Evolutionary conservation across 1,284 basidiomycete genomes (phyloP).

Genomic region (Mrakiaceae sp.): DNA sequence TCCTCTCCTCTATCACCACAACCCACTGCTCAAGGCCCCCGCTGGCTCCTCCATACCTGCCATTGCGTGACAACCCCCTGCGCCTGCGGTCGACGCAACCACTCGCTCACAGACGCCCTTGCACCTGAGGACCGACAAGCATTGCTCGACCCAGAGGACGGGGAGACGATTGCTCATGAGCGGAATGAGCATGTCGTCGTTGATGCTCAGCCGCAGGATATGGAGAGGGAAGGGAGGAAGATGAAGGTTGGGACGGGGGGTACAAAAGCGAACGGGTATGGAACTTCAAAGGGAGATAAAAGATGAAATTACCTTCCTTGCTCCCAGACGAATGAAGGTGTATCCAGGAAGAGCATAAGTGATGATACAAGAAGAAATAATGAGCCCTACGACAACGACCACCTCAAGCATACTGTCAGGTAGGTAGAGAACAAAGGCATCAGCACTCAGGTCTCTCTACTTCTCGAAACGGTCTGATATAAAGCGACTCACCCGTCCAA

Average conservation of each 20-base stretch:
- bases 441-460: not conserved
- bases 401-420: not conserved
- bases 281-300: too few relatives aligned
- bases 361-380: too few relatives aligned
- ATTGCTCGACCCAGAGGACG: not conserved
- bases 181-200: too few relatives aligned
- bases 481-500: constrained; percentile 30
- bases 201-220: too few relatives aligned
- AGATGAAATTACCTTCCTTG: too few relatives aligned
- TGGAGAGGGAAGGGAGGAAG: too few relatives aligned
- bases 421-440: not conserved
- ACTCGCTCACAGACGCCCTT: not conserved
- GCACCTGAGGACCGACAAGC: not conserved
- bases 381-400: not conserved
- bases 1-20: not conserved
- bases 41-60: not conserved
- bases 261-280: too few relatives aligned
- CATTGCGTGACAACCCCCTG: not conserved
- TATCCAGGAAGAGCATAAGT: too few relatives aligned
- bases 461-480: not conserved
- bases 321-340: too few relatives aligned
- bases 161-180: too few relatives aligned
- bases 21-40: not conserved
- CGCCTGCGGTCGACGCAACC: not conserved
- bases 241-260: too few relatives aligned